Evolutionary conservation across 768 basidiomycete species (phyloP).

Genomic region (Trametes sanguinea): DNA sequence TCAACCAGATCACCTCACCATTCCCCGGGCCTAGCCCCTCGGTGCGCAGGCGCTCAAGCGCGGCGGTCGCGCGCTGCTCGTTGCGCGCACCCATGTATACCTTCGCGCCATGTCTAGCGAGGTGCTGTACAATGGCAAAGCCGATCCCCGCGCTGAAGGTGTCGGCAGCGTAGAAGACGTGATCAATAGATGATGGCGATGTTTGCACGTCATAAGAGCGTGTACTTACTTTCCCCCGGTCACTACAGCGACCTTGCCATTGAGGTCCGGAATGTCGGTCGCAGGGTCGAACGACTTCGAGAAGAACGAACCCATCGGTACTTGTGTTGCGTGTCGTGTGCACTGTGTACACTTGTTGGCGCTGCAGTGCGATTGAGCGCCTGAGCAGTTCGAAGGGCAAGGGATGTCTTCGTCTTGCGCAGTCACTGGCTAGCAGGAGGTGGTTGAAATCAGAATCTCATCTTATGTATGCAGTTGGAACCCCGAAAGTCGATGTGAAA

Average conservation of each 20-base stretch:
- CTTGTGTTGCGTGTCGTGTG: background rate
- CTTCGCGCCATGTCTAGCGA: slow-evolving; percentile 58
- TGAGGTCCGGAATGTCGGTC: slow-evolving; percentile 46
- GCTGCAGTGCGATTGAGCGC: too few species aligned
- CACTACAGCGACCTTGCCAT: slow-evolving; percentile 54
- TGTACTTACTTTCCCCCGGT: slow-evolving; percentile 55
- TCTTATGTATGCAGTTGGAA: too few species aligned
- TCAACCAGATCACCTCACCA: slow-evolving; percentile 50
- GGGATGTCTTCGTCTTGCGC: too few species aligned
- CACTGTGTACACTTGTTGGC: too few species aligned
- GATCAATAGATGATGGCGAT: background rate
- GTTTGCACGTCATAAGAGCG: background rate
- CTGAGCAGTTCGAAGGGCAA: too few species aligned
- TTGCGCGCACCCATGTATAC: slow-evolving; percentile 59
- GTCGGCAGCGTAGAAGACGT: background rate
- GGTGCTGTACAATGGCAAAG: slow-evolving; percentile 50
- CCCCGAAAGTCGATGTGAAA: too few species aligned
- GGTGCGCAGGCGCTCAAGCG: slow-evolving; percentile 46
- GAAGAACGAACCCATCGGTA: background rate
- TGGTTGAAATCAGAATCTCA: too few species aligned
- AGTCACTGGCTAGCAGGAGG: too few species aligned
- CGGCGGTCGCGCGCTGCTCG: slow-evolving; percentile 46
- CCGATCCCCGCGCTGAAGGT: slow-evolving; percentile 48
- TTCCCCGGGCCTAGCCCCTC: slow-evolving; percentile 47
- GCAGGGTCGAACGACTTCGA: slow-evolving; percentile 35